Evolutionary conservation across 1,139 yeast genomes (phyloP), one percentile per base, ranked within the genome.

Genomic region (Yamadazyma sp.): DNA sequence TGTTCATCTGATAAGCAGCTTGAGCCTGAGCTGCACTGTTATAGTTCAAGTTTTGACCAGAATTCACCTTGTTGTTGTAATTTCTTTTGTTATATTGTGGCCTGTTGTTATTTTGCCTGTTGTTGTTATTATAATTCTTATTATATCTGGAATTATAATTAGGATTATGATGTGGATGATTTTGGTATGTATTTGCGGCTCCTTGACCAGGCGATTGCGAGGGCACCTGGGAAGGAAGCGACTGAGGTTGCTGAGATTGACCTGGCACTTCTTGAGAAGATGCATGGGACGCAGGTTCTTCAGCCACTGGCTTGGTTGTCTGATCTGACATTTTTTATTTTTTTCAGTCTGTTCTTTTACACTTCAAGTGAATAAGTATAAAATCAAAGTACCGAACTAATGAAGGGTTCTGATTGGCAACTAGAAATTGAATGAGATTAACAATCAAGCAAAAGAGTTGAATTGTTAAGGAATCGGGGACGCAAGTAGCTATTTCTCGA

Each of bases 1-100:
- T 59, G 37, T 48, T 46, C 51, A 52, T 48, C 18, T 42, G 38
- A 30, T 43, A 43, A 26, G 43, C 40, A 34, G 49, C 50, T 20
- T 20, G 22, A 33, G 48, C 43, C 17, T 38, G 35, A 34, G 46
- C 52, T 16, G 57, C 51, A 5, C 4, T 9, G 38, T 54, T 40
- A 32, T 46, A 46, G 33, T 46, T 42, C 22, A 33, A 35, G 33
- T 42, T 45, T 34, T 48, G 49, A 20, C 42, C 38, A 17, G 34
- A 39, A 28, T 39, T 37, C 30, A 38, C 29, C 27, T 40, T 40
- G 22, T 33, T 39, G 17, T 40, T 29, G 29, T 40, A 38, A 30
- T 36, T 38, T 15, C 28, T 37, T 28, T 36, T 41, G 17, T 34
- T 38, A 17, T 36, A 38, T 10, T 42, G 45, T 15, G 34, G 36